These are phyloP conservation scores for Elongisporangium undulatum DNA, from an alignment of 352 stramenopile genomes.

Conservation along the genomic window DNA sequence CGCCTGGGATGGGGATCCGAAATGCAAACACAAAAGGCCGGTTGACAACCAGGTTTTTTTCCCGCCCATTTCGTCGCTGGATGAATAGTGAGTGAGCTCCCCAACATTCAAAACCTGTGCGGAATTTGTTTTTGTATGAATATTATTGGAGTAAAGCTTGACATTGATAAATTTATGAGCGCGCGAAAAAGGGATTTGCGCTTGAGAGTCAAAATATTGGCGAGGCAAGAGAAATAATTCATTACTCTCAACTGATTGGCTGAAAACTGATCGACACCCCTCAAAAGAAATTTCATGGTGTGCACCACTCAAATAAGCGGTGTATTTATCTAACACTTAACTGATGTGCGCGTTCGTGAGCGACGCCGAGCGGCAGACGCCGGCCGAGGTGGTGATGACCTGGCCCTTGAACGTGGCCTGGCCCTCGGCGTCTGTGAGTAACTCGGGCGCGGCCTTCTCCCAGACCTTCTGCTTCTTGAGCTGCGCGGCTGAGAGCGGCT, in stretches of 20 bases:
- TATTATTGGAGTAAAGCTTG: not conserved
- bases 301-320: no score
- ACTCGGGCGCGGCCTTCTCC: constrained; percentile 65
- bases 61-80: not conserved
- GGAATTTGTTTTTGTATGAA: not conserved
- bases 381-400: constrained; percentile 65
- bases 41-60: constrained; percentile 2
- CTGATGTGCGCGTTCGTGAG: constrained; percentile 67
- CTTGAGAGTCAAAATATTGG: not conserved
- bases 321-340: constrained; percentile 20
- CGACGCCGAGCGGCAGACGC: constrained; percentile 52
- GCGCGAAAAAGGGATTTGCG: not conserved
- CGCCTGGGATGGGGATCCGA: constrained; percentile 1
- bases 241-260: not conserved
- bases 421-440: constrained; percentile 60
- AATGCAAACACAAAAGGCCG: constrained; percentile 1
- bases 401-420: constrained; percentile 82
- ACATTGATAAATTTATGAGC: not conserved
- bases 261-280: not conserved
- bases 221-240: no score
- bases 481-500: constrained; percentile 70
- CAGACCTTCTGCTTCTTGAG: constrained; percentile 89
- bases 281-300: no score
- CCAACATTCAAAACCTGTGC: not conserved
- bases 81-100: not conserved